Base-by-base conservation (phyloP, 768 basidiomycete genomes). In the Calocybe gangraenosa region DNA sequence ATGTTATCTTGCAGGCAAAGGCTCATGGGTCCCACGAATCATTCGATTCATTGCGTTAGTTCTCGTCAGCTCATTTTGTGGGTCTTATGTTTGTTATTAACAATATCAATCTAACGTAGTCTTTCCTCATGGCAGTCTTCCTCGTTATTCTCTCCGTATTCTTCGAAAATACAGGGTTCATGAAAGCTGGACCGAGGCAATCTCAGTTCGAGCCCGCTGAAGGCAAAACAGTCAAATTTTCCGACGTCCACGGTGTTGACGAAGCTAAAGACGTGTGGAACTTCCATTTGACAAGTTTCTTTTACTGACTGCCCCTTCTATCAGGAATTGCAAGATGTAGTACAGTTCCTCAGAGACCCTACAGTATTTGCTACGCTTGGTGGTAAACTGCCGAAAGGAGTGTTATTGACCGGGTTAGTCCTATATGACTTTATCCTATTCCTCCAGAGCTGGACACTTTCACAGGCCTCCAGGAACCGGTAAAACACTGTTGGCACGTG, bases 401-500 rank as follows among this genome's bases (percentile, higher is more conserved):
- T 98, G 37, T 70, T 97, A 10, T 78, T 90, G 28, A 90, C 88
- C n/a, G 91, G 92, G 71, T 75, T 48, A 36, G 68, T 51, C 30
- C 22, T 19, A 30, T 42, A 28, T 28, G 25, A 28, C 39, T 25
- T 37, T 34, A 9, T 6, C 48, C 23, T 45, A 22, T 37, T 40
- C 9, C 40, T 38, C 14, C 20, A 15, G 11, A 21, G 1, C 32
- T 43, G 13, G 44, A 37, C 22, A 42, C 25, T 1, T 31, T 20
- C 28, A 15, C 41, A 78, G 76, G 18, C 82, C 86, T 18, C 91
- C 92, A 22, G 92, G 95, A 51, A 98, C 96, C 13, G 96, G 96
- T 61, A 99, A 99, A 73, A 99, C 96, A 2, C 79, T 98, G 78
- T 74, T 99, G n/a, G 96, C 96, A 4, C 75, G 95, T 48, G 96